These are phyloP conservation scores for Helotiales sp. DNA, from an alignment of 2,329 filamentous ascomycete genomes.

Conservation along the genomic window DNA sequence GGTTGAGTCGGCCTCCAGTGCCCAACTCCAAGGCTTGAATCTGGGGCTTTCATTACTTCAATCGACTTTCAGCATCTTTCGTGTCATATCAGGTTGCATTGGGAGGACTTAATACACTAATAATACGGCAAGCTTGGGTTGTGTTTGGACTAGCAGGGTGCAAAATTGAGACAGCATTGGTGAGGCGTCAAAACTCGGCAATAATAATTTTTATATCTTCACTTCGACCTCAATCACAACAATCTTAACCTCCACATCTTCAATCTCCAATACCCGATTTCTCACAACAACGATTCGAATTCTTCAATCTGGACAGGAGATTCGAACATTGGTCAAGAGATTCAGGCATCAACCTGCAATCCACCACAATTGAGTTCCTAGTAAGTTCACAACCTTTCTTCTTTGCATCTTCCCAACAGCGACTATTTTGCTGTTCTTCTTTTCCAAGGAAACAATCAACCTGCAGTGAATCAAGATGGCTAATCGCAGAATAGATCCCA, in stretches of 20 bases:
- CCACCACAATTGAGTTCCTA: background rate
- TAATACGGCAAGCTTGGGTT: constrained; percentile 5
- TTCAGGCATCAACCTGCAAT: background rate
- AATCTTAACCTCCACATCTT: background rate
- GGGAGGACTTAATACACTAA: constrained; percentile 11
- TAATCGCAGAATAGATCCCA: background rate
- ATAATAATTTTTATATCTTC: constrained; percentile 5
- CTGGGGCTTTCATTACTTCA: constrained; percentile 3
- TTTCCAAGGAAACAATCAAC: background rate
- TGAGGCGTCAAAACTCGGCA: constrained; percentile 9
- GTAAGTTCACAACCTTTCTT: constrained; percentile 6
- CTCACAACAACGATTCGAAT: background rate
- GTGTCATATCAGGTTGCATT: background rate
- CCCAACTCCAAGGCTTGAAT: constrained; percentile 7
- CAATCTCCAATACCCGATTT: background rate
- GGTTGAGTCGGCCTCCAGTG: constrained; percentile 1
- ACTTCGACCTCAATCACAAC: background rate
- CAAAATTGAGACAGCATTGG: background rate
- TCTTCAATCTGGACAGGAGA: no score
- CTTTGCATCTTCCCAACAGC: no score
- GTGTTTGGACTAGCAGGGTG: background rate
- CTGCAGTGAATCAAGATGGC: background rate
- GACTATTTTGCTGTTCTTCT: no score
- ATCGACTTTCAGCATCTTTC: constrained; percentile 5
- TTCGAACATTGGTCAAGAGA: background rate